A percentile compares a stretch with the other conserved stretches of the same genome.
Conservation (phyloP, 805 yeast genomes). For the Lachancea cidri region DNA sequence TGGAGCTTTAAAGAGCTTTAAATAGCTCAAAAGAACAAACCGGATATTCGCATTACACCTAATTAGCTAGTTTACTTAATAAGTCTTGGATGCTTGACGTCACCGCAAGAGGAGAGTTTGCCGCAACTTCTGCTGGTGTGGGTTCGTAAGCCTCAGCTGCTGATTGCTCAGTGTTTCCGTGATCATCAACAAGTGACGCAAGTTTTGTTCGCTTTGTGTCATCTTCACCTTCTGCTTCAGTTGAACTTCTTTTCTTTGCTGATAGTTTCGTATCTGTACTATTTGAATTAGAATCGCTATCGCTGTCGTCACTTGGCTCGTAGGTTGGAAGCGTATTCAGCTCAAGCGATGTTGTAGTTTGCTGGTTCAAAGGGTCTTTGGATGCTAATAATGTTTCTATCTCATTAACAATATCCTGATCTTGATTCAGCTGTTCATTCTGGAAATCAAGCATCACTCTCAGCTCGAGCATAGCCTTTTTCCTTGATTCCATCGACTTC, state of each 20-base stretch:
- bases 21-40: neutral
- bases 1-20: conserved; percentile 15
- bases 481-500: conserved; percentile 27
- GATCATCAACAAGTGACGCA: conserved; percentile 6
- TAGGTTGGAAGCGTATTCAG: conserved; percentile 27
- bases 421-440: conserved; percentile 25
- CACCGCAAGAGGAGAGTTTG: conserved; percentile 17
- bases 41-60: conserved; percentile 2
- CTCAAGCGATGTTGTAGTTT: conserved; percentile 9
- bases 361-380: conserved; percentile 19
- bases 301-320: conserved; percentile 25
- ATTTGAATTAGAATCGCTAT: too few species aligned
- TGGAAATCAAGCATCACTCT: conserved; percentile 23
- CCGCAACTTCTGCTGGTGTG: conserved; percentile 10
- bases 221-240: neutral
- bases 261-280: too few species aligned
- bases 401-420: conserved; percentile 24
- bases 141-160: conserved; percentile 15
- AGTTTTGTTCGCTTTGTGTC: conserved; percentile 6
- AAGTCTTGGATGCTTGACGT: conserved; percentile 33
- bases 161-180: conserved; percentile 5
- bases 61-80: conserved; percentile 31
- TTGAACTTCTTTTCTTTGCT: neutral
- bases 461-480: conserved; percentile 23
- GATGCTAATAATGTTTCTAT: conserved; percentile 23